Evolutionary conservation across 768 basidiomycete species (phyloP).

Genomic region (Crepidotus variabilis): DNA sequence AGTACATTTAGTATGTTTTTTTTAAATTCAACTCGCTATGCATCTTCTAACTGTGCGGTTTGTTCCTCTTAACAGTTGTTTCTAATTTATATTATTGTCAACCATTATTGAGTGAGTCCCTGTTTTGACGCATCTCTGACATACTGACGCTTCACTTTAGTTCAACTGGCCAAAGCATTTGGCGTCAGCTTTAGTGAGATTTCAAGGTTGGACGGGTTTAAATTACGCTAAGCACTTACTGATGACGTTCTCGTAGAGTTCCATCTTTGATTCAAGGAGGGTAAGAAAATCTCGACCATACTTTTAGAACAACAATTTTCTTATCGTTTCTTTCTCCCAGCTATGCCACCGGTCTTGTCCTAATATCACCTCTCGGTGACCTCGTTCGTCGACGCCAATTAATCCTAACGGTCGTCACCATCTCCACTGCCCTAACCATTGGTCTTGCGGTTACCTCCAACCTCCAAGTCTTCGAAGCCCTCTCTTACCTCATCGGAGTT

Average conservation of each 20-base stretch:
- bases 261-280: conserved; percentile 69
- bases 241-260: conserved; percentile 33
- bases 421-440: conserved; percentile 60
- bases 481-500: conserved; percentile 71
- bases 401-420: conserved; percentile 50
- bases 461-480: conserved; percentile 56
- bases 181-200: conserved; percentile 34
- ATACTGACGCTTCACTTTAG: conserved; percentile 19
- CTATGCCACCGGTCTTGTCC: conserved; percentile 67
- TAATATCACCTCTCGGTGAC: conserved; percentile 83
- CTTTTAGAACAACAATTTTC: neutral
- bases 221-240: neutral
- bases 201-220: conserved; percentile 25
- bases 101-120: conserved; percentile 61
- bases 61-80: conserved; percentile 36
- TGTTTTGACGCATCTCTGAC: neutral
- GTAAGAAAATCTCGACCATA: conserved; percentile 26
- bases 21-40: neutral
- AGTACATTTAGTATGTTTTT: conserved; percentile 49
- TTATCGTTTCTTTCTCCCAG: conserved; percentile 25
- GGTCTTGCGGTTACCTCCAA: conserved; percentile 63
- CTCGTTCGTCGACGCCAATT: conserved; percentile 74
- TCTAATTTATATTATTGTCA: conserved; percentile 85
- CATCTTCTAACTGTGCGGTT: neutral
- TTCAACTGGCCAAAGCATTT: conserved; percentile 37